Evolutionary conservation across 805 yeast species (phyloP).

Genomic region (Starmerella cellae): DNA sequence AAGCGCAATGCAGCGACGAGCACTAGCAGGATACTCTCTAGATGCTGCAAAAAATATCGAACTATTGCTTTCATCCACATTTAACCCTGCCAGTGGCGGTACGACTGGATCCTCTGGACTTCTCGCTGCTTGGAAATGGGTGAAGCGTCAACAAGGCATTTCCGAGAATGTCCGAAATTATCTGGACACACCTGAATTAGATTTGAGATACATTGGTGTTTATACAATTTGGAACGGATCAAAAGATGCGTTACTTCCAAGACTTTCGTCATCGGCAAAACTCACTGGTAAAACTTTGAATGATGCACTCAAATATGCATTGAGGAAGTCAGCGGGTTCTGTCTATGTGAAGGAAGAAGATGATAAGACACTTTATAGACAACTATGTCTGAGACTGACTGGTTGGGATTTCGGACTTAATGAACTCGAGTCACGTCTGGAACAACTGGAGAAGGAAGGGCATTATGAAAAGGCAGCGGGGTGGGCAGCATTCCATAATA

Average conservation of each 20-base stretch:
- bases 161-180: conserved; percentile 44
- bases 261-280: conserved; percentile 15
- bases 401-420: conserved; percentile 79
- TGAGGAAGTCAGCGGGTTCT: conserved; percentile 31
- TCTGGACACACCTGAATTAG: conserved; percentile 46
- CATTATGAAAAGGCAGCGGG: conserved; percentile 86
- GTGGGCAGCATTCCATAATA: conserved; percentile 92
- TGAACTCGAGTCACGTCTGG: conserved; percentile 60
- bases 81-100: background rate
- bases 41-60: conserved; percentile 52
- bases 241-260: conserved; percentile 27
- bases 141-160: conserved; percentile 54
- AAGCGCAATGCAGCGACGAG: conserved; percentile 55
- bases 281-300: conserved; percentile 34
- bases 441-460: conserved; percentile 42
- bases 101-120: conserved; percentile 40
- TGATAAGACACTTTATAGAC: conserved; percentile 50
- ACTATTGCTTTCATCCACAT: conserved; percentile 24
- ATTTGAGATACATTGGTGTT: conserved; percentile 80
- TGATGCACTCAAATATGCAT: conserved; percentile 41
- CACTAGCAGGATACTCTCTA: conserved; percentile 56
- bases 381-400: conserved; percentile 64
- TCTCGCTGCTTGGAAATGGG: conserved; percentile 84
- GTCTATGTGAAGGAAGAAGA: conserved; percentile 29
- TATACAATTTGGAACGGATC: conserved; percentile 57